phyloP scores from a whole-genome alignment of 768 basidiomycete species.

The Lactarius quietus region DNA sequence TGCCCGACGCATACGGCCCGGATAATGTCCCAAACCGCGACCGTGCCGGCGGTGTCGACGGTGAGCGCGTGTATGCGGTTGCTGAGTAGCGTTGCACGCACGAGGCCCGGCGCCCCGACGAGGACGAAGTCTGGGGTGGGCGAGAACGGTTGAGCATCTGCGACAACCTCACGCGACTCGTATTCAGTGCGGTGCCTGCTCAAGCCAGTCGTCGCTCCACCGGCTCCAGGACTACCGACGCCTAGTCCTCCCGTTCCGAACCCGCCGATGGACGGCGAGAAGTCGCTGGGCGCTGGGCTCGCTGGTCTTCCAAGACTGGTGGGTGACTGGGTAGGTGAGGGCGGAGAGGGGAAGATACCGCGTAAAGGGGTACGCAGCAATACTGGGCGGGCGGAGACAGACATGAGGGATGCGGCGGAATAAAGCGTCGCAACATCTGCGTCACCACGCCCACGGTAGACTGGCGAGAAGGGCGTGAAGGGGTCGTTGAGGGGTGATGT shows the following conservation, averaged over 20 bases:
- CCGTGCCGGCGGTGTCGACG: slow-evolving; percentile 82
- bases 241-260: neutral
- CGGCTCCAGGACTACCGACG: neutral
- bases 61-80: slow-evolving; percentile 89
- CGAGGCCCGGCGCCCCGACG: slow-evolving; percentile 73
- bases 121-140: slow-evolving; percentile 65
- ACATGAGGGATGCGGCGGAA: slow-evolving; percentile 78
- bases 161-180: slow-evolving; percentile 75
- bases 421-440: slow-evolving; percentile 83
- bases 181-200: slow-evolving; percentile 47
- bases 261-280: slow-evolving; percentile 19
- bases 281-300: slow-evolving; percentile 31
- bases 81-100: slow-evolving; percentile 78
- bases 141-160: slow-evolving; percentile 61
- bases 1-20: slow-evolving; percentile 70
- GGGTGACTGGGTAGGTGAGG: slow-evolving; percentile 27
- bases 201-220: slow-evolving; percentile 33
- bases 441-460: slow-evolving; percentile 43
- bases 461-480: slow-evolving; percentile 45
- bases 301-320: slow-evolving; percentile 30
- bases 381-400: slow-evolving; percentile 46
- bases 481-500: slow-evolving; percentile 58
- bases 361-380: slow-evolving; percentile 36
- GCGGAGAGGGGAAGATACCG: slow-evolving; percentile 32
- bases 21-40: slow-evolving; percentile 92